A percentile compares a stretch with the other conserved stretches of the same genome.
phyloP scores from a whole-genome alignment of 2,329 filamentous ascomycete genomes.

The Pseudocercospora vitis region DNA sequence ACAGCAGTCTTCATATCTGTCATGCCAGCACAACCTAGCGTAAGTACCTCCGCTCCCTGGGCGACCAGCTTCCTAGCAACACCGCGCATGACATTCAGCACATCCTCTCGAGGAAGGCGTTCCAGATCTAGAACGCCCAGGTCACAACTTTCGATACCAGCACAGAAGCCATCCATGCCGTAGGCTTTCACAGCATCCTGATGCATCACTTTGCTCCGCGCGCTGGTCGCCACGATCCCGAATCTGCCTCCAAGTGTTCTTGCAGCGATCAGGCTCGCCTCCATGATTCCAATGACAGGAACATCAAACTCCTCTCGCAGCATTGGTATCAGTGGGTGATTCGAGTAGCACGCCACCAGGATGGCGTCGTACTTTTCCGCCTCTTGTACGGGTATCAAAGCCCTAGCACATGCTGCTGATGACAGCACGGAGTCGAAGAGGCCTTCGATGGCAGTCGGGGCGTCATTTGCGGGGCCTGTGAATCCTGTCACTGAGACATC shows the following conservation, averaged over 20 bases:
- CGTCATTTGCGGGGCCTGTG: slow-evolving; percentile 49
- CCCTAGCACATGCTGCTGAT: slow-evolving; percentile 50
- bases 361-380: slow-evolving; percentile 47
- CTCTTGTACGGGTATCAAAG: slow-evolving; percentile 46
- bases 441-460: slow-evolving; percentile 54
- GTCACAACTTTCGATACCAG: slow-evolving; percentile 45
- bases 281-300: slow-evolving; percentile 54
- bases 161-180: slow-evolving; percentile 46
- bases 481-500: slow-evolving; percentile 53
- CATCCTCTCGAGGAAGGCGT: slow-evolving; percentile 41
- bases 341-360: slow-evolving; percentile 52
- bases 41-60: slow-evolving; percentile 46
- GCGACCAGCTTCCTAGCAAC: slow-evolving; percentile 44
- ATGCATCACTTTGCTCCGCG: slow-evolving; percentile 44
- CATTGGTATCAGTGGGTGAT: slow-evolving; percentile 50
- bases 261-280: slow-evolving; percentile 52
- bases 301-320: slow-evolving; percentile 49
- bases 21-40: slow-evolving; percentile 54
- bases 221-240: slow-evolving; percentile 47
- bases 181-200: slow-evolving; percentile 45
- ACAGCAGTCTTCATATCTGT: slow-evolving; percentile 48
- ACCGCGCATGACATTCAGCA: slow-evolving; percentile 42
- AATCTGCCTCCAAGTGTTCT: slow-evolving; percentile 51
- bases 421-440: slow-evolving; percentile 53
- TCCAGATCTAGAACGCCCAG: slow-evolving; percentile 50